Percentiles rank a stretch among this genome's conserved stretches.
Evolutionary conservation across 1,284 basidiomycete genomes (phyloP).

Genomic region (Spongiforma sp.): DNA sequence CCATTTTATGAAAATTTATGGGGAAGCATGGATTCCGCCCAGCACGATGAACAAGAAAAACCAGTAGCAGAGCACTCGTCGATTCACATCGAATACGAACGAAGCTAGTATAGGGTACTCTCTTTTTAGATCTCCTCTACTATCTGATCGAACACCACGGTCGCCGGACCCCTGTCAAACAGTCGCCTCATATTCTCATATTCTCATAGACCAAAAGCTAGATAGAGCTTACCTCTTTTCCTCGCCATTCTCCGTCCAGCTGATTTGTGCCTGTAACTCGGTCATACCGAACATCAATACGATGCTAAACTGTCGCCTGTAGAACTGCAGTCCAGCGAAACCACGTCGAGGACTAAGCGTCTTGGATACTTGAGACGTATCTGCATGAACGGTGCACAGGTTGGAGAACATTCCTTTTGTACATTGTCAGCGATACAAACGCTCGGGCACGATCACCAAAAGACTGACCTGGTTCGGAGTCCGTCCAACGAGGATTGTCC

Average conservation of each 20-base stretch:
- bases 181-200: conserved; percentile 7
- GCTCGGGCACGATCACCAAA: neutral
- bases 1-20: neutral
- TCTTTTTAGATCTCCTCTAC: conserved; percentile 31
- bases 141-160: conserved; percentile 39
- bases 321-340: conserved; percentile 41
- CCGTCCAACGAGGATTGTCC: conserved; percentile 48
- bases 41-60: neutral
- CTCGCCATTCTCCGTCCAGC: conserved; percentile 47
- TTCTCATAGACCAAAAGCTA: too few relatives aligned
- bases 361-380: conserved; percentile 42
- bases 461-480: conserved; percentile 46
- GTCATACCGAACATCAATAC: conserved; percentile 55
- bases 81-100: neutral
- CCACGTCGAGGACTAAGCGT: conserved; percentile 37
- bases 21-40: neutral
- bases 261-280: conserved; percentile 48
- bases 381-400: conserved; percentile 49
- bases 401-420: conserved; percentile 45
- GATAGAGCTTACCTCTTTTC: conserved; percentile 29
- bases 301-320: conserved; percentile 49
- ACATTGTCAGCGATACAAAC: neutral
- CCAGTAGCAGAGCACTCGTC: neutral
- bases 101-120: neutral
- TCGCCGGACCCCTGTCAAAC: conserved; percentile 34